phyloP scores from a whole-genome alignment of 495 filamentous ascomycete species.

The Geopyxis carbonaria region DNA sequence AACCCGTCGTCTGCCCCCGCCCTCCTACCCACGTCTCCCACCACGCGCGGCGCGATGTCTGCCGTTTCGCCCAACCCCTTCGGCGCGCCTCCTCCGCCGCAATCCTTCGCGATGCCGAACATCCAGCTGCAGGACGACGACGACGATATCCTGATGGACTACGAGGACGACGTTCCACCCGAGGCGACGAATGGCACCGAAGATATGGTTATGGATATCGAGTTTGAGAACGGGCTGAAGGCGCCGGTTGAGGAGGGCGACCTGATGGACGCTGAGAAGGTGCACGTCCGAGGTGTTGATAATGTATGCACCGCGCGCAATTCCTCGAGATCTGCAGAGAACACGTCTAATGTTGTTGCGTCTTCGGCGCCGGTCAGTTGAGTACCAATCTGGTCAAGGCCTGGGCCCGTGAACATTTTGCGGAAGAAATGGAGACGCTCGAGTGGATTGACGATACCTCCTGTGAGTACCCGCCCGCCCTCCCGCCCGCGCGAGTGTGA shows the following conservation, averaged over 20 bases:
- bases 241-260: slow-evolving; percentile 9
- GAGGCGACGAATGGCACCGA: not conserved
- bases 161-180: slow-evolving; percentile 14
- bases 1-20: not conserved
- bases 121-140: slow-evolving; percentile 22
- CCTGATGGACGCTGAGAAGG: slow-evolving; percentile 38
- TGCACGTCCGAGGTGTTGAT: slow-evolving; percentile 71
- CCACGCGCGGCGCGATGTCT: slow-evolving; percentile 2
- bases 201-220: slow-evolving; percentile 14
- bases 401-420: slow-evolving; percentile 50
- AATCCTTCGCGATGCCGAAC: slow-evolving; percentile 13
- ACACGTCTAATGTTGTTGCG: too few relatives aligned
- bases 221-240: not conserved
- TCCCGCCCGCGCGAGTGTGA: not conserved
- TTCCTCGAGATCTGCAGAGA: not conserved
- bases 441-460: slow-evolving; percentile 96
- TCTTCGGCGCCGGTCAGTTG: slow-evolving; percentile 25
- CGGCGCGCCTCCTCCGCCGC: slow-evolving; percentile 14
- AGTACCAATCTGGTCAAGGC: slow-evolving; percentile 56
- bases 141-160: slow-evolving; percentile 24
- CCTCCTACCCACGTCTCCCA: slow-evolving; percentile 3
- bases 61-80: slow-evolving; percentile 7
- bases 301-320: slow-evolving; percentile 26
- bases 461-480: slow-evolving; percentile 8
- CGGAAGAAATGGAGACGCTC: slow-evolving; percentile 39